Evolutionary conservation across 1,139 yeast genomes (phyloP).

Genomic region (Maudiozyma humilis): DNA sequence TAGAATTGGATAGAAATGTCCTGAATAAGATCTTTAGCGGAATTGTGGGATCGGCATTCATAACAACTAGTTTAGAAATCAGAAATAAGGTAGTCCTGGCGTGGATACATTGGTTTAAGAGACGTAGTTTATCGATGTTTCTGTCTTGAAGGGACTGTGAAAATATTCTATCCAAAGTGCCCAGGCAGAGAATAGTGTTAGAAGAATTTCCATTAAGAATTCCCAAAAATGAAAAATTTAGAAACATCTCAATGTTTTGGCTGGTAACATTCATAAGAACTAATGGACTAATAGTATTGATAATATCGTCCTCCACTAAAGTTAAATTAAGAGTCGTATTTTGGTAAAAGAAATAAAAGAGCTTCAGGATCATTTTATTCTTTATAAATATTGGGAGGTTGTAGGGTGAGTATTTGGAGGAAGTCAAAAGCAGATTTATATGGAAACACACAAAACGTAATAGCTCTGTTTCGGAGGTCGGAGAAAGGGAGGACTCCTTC

Average conservation of each 20-base stretch:
- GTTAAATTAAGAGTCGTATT: constrained; percentile 25
- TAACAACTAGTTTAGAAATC: constrained; percentile 34
- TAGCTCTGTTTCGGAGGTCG: constrained; percentile 31
- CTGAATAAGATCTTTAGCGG: constrained; percentile 46
- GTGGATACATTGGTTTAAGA: constrained; percentile 44
- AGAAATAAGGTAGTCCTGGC: constrained; percentile 60
- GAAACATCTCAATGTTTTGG: constrained; percentile 34
- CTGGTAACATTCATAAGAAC: constrained; percentile 34
- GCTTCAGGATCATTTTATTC: constrained; percentile 45
- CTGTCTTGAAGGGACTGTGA: constrained; percentile 9
- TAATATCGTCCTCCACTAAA: constrained; percentile 33
- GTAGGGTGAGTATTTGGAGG: constrained; percentile 41
- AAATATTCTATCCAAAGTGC: constrained; percentile 13
- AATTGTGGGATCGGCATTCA: constrained; percentile 38
- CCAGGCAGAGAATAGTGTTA: constrained; percentile 15
- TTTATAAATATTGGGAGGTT: constrained; percentile 46
- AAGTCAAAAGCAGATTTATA: constrained; percentile 44
- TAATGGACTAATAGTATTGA: constrained; percentile 34
- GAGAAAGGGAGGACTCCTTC: constrained; percentile 8
- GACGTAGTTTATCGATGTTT: constrained; percentile 12
- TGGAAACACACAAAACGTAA: constrained; percentile 49
- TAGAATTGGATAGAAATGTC: constrained; percentile 42
- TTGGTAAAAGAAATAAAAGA: constrained; percentile 39
- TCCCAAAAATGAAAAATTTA: constrained; percentile 38
- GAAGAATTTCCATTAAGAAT: constrained; percentile 23